Conservation (phyloP, 1,139 yeast species). For the Yamadazyma kanchanaburiensis region DNA sequence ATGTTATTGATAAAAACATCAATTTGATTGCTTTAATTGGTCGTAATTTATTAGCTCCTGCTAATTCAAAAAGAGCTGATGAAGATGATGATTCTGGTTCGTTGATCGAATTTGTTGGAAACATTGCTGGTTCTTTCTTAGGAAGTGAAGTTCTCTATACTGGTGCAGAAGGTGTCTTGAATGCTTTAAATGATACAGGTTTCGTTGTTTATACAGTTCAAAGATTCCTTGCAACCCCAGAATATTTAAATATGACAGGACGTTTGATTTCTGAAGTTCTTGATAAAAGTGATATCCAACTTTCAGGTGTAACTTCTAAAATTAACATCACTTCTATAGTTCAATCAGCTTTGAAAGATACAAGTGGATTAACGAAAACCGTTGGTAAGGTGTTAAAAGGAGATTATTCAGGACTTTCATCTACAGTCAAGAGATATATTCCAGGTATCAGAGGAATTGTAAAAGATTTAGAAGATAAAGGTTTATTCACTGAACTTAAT, state of each 20-base stretch:
- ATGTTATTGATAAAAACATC: conserved; percentile 30
- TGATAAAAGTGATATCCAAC: conserved; percentile 21
- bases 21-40: conserved; percentile 23
- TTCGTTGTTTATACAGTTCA: conserved; percentile 38
- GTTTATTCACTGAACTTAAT: conserved; percentile 40
- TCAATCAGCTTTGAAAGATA: conserved; percentile 22
- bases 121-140: conserved; percentile 27
- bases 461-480: conserved; percentile 33
- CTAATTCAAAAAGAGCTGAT: conserved; percentile 20
- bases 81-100: conserved; percentile 16
- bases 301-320: conserved; percentile 9
- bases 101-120: conserved; percentile 26
- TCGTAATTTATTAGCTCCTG: conserved; percentile 20
- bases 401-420: conserved; percentile 11
- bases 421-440: conserved; percentile 22
- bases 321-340: conserved; percentile 29
- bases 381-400: conserved; percentile 24
- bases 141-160: conserved; percentile 25
- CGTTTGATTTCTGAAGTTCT: conserved; percentile 23
- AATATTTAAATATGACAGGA: conserved; percentile 38
- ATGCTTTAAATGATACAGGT: conserved; percentile 43
- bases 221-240: conserved; percentile 31
- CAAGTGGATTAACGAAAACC: conserved; percentile 19
- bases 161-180: conserved; percentile 24
- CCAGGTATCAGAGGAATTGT: conserved; percentile 30